phyloP scores from a whole-genome alignment of 345 rosid species.

The Moricandia moricandioides region DNA sequence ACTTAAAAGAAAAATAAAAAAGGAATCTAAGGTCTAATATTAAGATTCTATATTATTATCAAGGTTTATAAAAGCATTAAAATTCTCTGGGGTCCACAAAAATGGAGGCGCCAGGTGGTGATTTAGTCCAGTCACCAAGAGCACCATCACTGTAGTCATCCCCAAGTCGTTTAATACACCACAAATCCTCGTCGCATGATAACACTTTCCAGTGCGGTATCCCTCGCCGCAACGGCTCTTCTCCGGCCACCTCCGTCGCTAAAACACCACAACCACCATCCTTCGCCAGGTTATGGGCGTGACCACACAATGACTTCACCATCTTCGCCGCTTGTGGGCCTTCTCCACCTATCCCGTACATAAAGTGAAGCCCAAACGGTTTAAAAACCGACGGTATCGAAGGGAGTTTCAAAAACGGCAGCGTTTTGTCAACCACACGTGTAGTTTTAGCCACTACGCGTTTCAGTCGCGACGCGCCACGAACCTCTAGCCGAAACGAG shows the following conservation, averaged over 20 bases:
- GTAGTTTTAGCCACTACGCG: constrained; percentile 62
- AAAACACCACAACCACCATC: constrained; percentile 65
- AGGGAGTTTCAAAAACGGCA: constrained; percentile 80
- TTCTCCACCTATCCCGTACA: constrained; percentile 90
- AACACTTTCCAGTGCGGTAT: constrained; percentile 84
- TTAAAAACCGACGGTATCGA: constrained; percentile 81
- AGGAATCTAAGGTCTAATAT: neutral
- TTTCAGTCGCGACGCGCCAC: constrained; percentile 62
- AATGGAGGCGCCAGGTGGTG: constrained; percentile 72
- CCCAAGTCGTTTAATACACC: constrained; percentile 92
- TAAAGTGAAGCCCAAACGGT: constrained; percentile 74
- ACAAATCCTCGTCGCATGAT: constrained; percentile 71
- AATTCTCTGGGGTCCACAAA: constrained; percentile 97
- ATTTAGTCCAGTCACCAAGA: constrained; percentile 92
- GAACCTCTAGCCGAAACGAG: constrained; percentile 66
- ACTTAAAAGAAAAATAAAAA: neutral
- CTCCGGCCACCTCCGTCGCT: constrained; percentile 71
- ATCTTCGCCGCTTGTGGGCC: constrained; percentile 68
- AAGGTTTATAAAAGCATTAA: constrained; percentile 17
- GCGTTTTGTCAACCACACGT: constrained; percentile 58
- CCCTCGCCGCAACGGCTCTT: constrained; percentile 66
- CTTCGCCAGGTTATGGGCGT: constrained; percentile 86
- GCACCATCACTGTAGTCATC: constrained; percentile 72
- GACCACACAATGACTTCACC: constrained; percentile 55
- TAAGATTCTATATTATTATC: neutral